These are phyloP conservation scores for Pinus tabuliformis DNA, from an alignment of 75 land plant species.

Conservation along the genomic window DNA sequence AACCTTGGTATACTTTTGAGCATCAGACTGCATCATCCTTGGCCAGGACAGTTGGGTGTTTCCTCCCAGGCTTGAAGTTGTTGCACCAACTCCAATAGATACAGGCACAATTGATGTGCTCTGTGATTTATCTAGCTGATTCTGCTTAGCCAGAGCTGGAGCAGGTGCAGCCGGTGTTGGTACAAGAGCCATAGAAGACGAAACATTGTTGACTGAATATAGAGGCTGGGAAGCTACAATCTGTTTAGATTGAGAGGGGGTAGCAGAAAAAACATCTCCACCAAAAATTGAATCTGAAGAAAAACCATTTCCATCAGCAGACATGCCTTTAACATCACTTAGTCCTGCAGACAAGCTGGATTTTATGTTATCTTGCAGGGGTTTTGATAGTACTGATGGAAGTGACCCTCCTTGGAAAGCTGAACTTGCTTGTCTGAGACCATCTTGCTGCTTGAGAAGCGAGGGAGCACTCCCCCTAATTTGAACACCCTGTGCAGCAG, in stretches of 20 bases:
- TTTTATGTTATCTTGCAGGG: conserved; percentile 6
- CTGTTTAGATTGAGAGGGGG: conserved; percentile 24
- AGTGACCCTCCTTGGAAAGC: neutral
- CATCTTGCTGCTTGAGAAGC: neutral
- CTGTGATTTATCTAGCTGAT: conserved; percentile 23
- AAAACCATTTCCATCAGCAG: conserved; percentile 36
- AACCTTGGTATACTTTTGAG: conserved; percentile 71
- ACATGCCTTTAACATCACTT: conserved; percentile 20
- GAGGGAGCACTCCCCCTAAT: conserved; percentile 27
- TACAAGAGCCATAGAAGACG: conserved; percentile 15
- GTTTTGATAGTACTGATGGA: neutral
- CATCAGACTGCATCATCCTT: conserved; percentile 58
- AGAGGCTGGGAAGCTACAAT: conserved; percentile 6
- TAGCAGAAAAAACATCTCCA: conserved; percentile 59
- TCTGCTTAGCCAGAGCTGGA: conserved; percentile 17
- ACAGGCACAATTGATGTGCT: conserved; percentile 15
- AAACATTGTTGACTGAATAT: conserved; percentile 9
- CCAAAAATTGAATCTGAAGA: conserved; percentile 38
- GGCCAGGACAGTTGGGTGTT: conserved; percentile 66
- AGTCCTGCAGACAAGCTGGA: conserved; percentile 7
- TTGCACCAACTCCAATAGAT: conserved; percentile 20
- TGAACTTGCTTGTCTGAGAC: conserved; percentile 8
- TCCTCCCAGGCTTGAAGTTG: conserved; percentile 20
- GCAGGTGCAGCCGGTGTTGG: conserved; percentile 16
- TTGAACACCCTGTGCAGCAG: conserved; percentile 13